Percentiles rank a stretch among this genome's conserved stretches.
Evolutionary conservation across 306 rosid species (phyloP).

Genomic region (Inga laurina): DNA sequence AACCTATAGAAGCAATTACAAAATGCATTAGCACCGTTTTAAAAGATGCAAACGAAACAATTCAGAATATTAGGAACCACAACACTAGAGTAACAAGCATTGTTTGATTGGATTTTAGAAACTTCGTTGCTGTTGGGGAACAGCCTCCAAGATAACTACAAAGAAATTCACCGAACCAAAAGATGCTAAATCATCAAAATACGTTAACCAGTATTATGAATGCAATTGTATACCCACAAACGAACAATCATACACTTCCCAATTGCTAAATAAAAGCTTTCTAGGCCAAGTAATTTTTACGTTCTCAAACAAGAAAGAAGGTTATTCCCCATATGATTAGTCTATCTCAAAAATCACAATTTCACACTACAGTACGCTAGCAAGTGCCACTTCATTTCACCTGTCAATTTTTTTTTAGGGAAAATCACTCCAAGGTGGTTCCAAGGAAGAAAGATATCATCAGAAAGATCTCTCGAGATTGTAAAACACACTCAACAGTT

Average conservation of each 20-base stretch:
- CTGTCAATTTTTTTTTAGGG: no score
- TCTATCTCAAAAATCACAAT: background rate
- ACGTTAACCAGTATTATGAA: background rate
- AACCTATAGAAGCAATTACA: slow-evolving; percentile 35
- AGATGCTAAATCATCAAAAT: background rate
- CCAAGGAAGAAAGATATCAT: no score
- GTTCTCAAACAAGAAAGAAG: background rate
- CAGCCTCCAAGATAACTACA: background rate
- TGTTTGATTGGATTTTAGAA: background rate
- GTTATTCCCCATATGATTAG: background rate
- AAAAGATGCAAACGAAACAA: no score
- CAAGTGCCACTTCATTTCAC: background rate
- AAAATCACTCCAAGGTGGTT: no score
- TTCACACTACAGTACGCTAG: background rate
- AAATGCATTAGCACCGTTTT: slow-evolving; percentile 30
- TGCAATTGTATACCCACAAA: background rate
- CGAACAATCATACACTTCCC: background rate
- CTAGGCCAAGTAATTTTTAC: background rate
- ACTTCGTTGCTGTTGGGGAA: background rate
- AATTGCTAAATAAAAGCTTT: background rate
- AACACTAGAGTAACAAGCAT: background rate
- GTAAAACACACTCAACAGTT: no score
- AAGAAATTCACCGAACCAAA: background rate
- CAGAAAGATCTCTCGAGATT: no score
- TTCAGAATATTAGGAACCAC: background rate